Base-by-base conservation (phyloP, 257 asterid species). In the Sherardia arvensis region DNA sequence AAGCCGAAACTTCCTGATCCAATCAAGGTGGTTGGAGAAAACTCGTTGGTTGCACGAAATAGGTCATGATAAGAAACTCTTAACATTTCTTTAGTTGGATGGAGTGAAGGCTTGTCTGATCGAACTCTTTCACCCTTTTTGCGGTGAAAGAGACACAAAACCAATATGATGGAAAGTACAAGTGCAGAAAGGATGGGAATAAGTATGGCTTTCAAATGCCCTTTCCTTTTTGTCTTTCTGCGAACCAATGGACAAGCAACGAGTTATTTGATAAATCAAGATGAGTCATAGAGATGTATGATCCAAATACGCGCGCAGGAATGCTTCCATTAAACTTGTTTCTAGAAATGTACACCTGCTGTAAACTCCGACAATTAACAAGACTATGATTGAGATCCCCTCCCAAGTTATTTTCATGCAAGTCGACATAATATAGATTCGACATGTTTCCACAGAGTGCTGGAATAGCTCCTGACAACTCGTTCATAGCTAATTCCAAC, bases 181-280 rank as follows among this genome's bases (percentile, higher is more conserved):
- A 32, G 34, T 32, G 34, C 34, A 32, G 34, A 32, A 1, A 32
- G 7, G 34, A 32, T 32, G 34, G 34, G 34, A 32, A 32, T 32
- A 32, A 32, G 34, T 32, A 4, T 32, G 34, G 7, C 7, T 32
- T 32, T 32, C 4, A 32, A 32, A 32, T 32, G 7, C 7, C 7
- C 7, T 32, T 32, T 4, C 34, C 1, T 3, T 32, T 3, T 32
- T 32, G 34, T 32, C 4, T 32, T 32, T 32, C 4, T 32, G 34
- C 4, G 34, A 32, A 32, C 34, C 7, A 32, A 2, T 32, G 34
- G 34, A 32, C 34, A 32, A 1, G 34, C 3, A 71, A 60, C 6
- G 45, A 34, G 29, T 77, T 77, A 15, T 38, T 21, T 0, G 77
- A 74, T 11, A 77, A 7, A 27, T 70, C 71, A 21, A 77, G 51